phyloP scores from a whole-genome alignment of 805 yeast genomes.

The Lipomyces kockii region DNA sequence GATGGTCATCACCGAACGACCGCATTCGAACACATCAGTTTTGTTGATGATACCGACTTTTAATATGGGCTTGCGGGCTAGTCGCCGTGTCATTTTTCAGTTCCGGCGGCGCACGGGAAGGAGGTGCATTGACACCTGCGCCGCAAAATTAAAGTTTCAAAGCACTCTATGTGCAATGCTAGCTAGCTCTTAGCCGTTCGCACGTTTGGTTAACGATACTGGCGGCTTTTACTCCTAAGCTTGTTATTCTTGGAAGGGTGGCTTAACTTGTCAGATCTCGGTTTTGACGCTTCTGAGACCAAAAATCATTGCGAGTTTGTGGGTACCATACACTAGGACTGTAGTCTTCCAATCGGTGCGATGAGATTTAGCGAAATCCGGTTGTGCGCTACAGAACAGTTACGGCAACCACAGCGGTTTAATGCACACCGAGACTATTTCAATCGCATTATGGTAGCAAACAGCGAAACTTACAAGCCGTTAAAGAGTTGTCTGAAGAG shows the following conservation, averaged over 20 bases:
- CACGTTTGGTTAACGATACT: too few relatives aligned
- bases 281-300: background rate
- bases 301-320: background rate
- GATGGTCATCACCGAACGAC: too few relatives aligned
- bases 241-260: too few relatives aligned
- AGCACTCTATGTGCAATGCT: too few relatives aligned
- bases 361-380: constrained; percentile 1
- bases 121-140: background rate
- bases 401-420: background rate
- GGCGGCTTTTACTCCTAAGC: too few relatives aligned
- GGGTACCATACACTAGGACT: background rate
- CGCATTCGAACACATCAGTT: too few relatives aligned
- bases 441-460: background rate
- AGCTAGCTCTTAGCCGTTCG: too few relatives aligned
- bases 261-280: too few relatives aligned
- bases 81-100: too few relatives aligned
- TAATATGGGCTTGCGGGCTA: too few relatives aligned
- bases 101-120: background rate
- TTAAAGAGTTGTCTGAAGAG: background rate
- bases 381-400: background rate
- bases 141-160: background rate
- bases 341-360: background rate
- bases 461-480: background rate
- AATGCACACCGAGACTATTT: background rate
- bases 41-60: too few relatives aligned